phyloP scores from a whole-genome alignment of 805 yeast genomes.

The Suhomyces sp. region DNA sequence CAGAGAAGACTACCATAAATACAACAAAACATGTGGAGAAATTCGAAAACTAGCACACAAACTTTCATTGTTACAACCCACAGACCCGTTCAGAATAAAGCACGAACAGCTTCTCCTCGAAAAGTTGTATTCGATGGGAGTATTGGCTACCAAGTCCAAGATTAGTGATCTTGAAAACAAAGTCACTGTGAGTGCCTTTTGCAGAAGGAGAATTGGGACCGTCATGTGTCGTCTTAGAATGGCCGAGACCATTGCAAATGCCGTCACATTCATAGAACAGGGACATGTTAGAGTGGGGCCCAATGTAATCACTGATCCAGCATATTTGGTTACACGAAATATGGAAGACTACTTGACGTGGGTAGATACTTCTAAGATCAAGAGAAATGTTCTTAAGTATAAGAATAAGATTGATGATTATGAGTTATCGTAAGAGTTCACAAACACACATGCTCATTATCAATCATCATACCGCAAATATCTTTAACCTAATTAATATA shows the following conservation, averaged over 20 bases:
- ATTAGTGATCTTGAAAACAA: slow-evolving; percentile 90
- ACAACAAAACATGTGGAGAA: slow-evolving; percentile 90
- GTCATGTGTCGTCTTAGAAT: slow-evolving; percentile 91
- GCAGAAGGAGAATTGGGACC: slow-evolving; percentile 90
- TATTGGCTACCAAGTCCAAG: slow-evolving; percentile 82
- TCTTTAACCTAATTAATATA: too few species aligned
- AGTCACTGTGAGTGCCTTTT: slow-evolving; percentile 86
- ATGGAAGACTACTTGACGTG: slow-evolving; percentile 97
- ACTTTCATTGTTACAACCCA: slow-evolving; percentile 78
- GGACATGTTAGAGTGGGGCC: slow-evolving; percentile 99
- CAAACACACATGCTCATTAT: background rate
- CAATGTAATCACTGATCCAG: slow-evolving; percentile 91
- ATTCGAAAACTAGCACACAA: slow-evolving; percentile 84
- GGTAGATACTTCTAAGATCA: slow-evolving; percentile 96
- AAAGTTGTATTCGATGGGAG: slow-evolving; percentile 85
- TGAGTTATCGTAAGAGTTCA: slow-evolving; percentile 39
- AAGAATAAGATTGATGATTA: slow-evolving; percentile 69
- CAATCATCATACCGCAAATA: too few species aligned
- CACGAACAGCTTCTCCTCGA: slow-evolving; percentile 88
- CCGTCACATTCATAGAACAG: slow-evolving; percentile 89
- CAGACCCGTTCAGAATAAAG: slow-evolving; percentile 81
- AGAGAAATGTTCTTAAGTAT: slow-evolving; percentile 81
- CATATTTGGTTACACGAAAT: slow-evolving; percentile 86
- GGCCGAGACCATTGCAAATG: slow-evolving; percentile 88
- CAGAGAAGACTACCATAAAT: slow-evolving; percentile 93